Base-by-base conservation (phyloP, 495 filamentous ascomycete genomes). In the Cercophora scortea region DNA sequence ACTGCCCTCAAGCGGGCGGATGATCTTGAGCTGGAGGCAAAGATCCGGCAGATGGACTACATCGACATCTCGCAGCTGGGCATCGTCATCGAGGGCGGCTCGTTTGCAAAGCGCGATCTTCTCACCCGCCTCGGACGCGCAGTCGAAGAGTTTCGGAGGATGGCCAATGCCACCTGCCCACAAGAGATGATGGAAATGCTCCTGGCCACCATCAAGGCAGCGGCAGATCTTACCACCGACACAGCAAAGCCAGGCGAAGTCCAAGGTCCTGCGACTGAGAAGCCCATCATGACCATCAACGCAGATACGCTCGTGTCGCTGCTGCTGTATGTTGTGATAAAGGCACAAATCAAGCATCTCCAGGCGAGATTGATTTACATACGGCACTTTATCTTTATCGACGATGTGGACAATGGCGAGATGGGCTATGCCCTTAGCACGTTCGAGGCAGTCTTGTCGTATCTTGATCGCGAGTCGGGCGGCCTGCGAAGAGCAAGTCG, bases 381-480 rank as follows among this genome's bases (percentile, higher is more conserved):
- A 82, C 86, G 90, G 49, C 86, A 93, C 53, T 99, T 96, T 58
- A 89, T 95, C 61, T 97, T 95, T 65, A 88, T 93, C 38, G 92
- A 96, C 55, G 94, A 97, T 74, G 90, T 97, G 11, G 94, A 99
- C 50, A 92, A 83, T 61, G 94, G 94, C 34, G 94, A 99, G 71
- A 87, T 91, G 74, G 94, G 94, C 19, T 99, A 99, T 70, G 90
- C 95, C 6, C 71, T 99, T 34, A 97, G 92, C 63, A 99, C 94
- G 0, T 87, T 96, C 46, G 94, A 99, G 69, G 94, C 89, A 0
- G 94, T 99, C 5, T 71, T 99, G 11, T 87, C 90, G 8, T 96
- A 99, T 68, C 79, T 99, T 15, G 79, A 85, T 17, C 83, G 82
- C 25, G 90, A 95, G 57, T 90, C 90, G 0, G 85, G 83, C 16